Conservation (phyloP, 306 rosid species). For the Alnus rubra region DNA sequence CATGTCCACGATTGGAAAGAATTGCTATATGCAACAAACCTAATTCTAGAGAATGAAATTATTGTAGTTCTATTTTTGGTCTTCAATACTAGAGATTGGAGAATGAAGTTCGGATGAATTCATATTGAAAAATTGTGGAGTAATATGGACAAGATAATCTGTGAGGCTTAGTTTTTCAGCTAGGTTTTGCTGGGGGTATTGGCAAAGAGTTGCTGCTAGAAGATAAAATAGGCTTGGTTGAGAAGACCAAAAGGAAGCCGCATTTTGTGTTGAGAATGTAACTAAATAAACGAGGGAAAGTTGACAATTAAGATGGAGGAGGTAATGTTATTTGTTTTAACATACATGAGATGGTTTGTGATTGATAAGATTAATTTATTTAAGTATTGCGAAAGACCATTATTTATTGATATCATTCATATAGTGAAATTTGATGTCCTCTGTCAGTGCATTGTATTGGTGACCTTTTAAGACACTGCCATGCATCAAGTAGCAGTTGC, state of each 20-base stretch:
- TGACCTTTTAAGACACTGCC: background rate
- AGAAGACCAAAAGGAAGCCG: background rate
- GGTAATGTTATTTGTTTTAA: background rate
- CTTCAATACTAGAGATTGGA: background rate
- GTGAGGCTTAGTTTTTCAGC: background rate
- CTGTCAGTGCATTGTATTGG: background rate
- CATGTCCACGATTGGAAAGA: too few species aligned
- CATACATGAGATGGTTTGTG: background rate
- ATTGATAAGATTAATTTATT: background rate
- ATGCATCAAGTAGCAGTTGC: background rate
- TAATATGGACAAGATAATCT: background rate
- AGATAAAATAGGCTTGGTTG: background rate
- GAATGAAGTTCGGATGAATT: background rate
- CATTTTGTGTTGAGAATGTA: background rate
- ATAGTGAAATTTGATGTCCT: background rate
- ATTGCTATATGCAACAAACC: background rate
- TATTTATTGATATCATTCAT: background rate
- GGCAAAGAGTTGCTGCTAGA: background rate
- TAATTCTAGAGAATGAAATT: background rate
- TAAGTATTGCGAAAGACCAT: background rate
- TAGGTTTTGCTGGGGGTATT: background rate
- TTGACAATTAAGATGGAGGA: constrained; percentile 2
- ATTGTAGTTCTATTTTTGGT: background rate
- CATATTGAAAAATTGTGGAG: background rate
- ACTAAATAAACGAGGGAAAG: background rate